Base-by-base conservation (phyloP, 2,329 filamentous ascomycete genomes). In the Penicillium sclerotiorum region DNA sequence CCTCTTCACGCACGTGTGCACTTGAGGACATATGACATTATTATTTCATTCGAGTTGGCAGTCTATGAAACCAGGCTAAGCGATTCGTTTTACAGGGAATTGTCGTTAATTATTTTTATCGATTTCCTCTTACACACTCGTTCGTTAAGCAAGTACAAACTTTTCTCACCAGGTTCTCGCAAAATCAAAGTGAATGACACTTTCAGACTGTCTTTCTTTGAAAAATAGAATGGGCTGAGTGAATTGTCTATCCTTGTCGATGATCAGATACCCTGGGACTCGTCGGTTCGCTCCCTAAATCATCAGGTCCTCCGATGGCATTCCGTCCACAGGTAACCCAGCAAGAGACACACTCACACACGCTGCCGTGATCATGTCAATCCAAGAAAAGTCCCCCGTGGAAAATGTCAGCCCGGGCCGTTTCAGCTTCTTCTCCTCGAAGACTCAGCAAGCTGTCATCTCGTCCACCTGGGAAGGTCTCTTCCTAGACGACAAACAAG, bases 371-470 rank as follows among this genome's bases (percentile, higher is more conserved):
- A 44, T 36, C 28, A 54, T 54, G 52, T 42, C 40, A 7, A n/a
- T 15, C 23, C 32, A 37, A 27, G 52, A 45, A 42, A 46, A 55
- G 30, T n/a, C 39, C 17, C n/a, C 11, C 4, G 8, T 17, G 2
- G 39, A 77, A 36, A 8, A 20, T 18, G 33, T 18, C 15, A 56
- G n/a, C 28, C 83, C 81, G 25, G 91, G 90, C 65, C 84, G 92
- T 1, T 96, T 95, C 77, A 94, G 90, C 59, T 96, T 96, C 75
- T 97, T 96, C 72, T 96, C 91, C 0, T 96, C 92, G 0, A 88
- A 91, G 45, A 87, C 89, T 71, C 90, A 96, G 63, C 13, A 60
- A 13, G 38, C 49, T 7, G 43, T 27, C 25, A 35, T 46, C 2
- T 57, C 60, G 2, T 47, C 59, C 0, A 53, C 47, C 8, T 66